Conservation (phyloP, 805 yeast genomes). For the Henningerozyma blattae region DNA sequence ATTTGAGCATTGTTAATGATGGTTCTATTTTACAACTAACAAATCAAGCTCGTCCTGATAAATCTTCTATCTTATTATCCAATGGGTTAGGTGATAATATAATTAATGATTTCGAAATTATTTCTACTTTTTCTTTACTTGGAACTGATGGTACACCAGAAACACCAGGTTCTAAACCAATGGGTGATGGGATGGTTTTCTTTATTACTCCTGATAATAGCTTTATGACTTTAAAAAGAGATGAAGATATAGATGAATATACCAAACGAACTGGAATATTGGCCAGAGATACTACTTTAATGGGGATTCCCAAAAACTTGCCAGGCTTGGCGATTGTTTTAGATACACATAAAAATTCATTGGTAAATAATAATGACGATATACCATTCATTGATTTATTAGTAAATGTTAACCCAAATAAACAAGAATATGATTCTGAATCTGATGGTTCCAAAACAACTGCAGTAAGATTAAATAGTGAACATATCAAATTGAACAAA, state of each 20-base stretch:
- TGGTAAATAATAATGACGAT: not conserved
- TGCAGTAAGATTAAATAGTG: constrained; percentile 6
- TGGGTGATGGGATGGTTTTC: constrained; percentile 22
- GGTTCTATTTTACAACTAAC: constrained; percentile 16
- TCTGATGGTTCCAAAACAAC: constrained; percentile 18
- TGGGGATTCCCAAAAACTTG: constrained; percentile 23
- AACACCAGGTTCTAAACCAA: not conserved
- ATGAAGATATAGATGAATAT: no score
- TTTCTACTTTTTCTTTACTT: constrained; percentile 10
- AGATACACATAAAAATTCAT: constrained; percentile 12
- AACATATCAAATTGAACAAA: constrained; percentile 12
- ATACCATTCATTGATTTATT: constrained; percentile 20
- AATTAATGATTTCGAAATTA: constrained; percentile 21
- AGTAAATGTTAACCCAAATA: constrained; percentile 16
- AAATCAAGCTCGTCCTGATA: constrained; percentile 3
- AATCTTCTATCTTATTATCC: constrained; percentile 17
- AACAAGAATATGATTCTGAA: constrained; percentile 13
- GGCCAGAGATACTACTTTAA: constrained; percentile 12
- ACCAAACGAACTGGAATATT: no score
- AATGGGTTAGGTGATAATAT: constrained; percentile 24
- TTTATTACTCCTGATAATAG: constrained; percentile 21
- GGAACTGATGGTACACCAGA: not conserved
- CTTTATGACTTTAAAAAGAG: no score
- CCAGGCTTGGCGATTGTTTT: constrained; percentile 21
- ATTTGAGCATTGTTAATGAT: constrained; percentile 16